These are phyloP conservation scores for Xylariomycetidae sp. DNA, from an alignment of 2,329 filamentous ascomycete genomes.

Conservation along the genomic window DNA sequence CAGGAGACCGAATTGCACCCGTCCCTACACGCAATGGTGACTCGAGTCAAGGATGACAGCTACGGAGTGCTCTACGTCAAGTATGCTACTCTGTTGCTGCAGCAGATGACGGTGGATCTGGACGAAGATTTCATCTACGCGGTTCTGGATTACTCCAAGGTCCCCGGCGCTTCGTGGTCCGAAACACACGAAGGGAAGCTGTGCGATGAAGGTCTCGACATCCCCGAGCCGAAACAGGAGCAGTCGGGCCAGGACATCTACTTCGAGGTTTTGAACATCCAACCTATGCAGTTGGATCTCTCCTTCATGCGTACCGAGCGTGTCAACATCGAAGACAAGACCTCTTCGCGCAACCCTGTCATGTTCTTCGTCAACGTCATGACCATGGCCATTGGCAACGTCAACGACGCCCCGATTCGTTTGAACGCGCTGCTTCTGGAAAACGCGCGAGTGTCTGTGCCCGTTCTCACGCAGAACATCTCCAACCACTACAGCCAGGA, in stretches of 20 bases:
- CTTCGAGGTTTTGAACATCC: conserved; percentile 93
- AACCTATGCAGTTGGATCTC: conserved; percentile 95
- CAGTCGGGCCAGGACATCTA: conserved; percentile 90
- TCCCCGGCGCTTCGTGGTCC: conserved; percentile 83
- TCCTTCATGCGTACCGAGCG: conserved; percentile 96
- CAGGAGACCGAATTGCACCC: conserved; percentile 96
- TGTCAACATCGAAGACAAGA: conserved; percentile 92
- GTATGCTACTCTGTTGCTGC: conserved; percentile 86
- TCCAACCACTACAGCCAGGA: conserved; percentile 96
- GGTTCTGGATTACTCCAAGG: conserved; percentile 87
- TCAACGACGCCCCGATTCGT: conserved; percentile 93
- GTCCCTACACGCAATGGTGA: conserved; percentile 86
- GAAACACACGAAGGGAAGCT: conserved; percentile 73
- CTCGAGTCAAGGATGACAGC: conserved; percentile 93
- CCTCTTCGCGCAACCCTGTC: conserved; percentile 82
- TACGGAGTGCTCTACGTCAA: conserved; percentile 98
- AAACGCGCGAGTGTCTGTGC: conserved; percentile 86
- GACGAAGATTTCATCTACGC: conserved; percentile 99
- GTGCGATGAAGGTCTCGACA: conserved; percentile 83
- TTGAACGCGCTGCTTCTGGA: conserved; percentile 92
- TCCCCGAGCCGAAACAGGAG: conserved; percentile 83
- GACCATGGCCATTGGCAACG: conserved; percentile 98
- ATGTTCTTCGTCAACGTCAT: conserved; percentile 99
- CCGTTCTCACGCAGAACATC: conserved; percentile 77
- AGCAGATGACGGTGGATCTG: conserved; percentile 97